phyloP scores from a whole-genome alignment of 108 stramenopile genomes.

The Tribonema minus region DNA sequence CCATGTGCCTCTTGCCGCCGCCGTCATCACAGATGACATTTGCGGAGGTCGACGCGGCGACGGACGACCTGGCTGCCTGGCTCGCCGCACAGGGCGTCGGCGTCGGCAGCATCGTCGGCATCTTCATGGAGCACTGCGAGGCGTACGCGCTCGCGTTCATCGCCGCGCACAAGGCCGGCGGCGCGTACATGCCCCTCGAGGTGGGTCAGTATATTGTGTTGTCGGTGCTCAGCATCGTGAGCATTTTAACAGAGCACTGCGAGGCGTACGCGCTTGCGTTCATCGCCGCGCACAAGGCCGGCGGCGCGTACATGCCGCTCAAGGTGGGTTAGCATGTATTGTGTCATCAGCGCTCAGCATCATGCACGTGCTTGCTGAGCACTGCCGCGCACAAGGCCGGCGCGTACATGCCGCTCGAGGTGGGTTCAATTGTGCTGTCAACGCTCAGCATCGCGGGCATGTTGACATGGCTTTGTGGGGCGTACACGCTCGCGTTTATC shows the following conservation, averaged over 20 bases:
- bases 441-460: constrained; percentile 39
- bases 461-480: constrained; percentile 58
- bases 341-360: not conserved
- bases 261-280: constrained; percentile 62
- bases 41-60: constrained; percentile 45
- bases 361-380: constrained; percentile 61
- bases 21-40: constrained; percentile 43
- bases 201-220: not conserved
- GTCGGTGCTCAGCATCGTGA: constrained; percentile 4
- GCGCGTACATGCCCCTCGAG: constrained; percentile 65
- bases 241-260: constrained; percentile 64
- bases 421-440: not conserved
- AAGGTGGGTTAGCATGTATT: constrained; percentile 16
- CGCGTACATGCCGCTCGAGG: constrained; percentile 65
- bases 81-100: constrained; percentile 42
- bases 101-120: constrained; percentile 40
- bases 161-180: constrained; percentile 55
- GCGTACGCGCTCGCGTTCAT: constrained; percentile 65
- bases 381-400: constrained; percentile 54
- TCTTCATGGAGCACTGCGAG: constrained; percentile 63
- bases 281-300: constrained; percentile 60
- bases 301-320: constrained; percentile 61
- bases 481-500: constrained; percentile 63
- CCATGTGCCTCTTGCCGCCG: too few relatives aligned
- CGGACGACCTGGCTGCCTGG: constrained; percentile 38